Evolutionary conservation across 805 yeast species (phyloP), one percentile per base, ranked within the genome.

Genomic region (Priceomyces castillae): DNA sequence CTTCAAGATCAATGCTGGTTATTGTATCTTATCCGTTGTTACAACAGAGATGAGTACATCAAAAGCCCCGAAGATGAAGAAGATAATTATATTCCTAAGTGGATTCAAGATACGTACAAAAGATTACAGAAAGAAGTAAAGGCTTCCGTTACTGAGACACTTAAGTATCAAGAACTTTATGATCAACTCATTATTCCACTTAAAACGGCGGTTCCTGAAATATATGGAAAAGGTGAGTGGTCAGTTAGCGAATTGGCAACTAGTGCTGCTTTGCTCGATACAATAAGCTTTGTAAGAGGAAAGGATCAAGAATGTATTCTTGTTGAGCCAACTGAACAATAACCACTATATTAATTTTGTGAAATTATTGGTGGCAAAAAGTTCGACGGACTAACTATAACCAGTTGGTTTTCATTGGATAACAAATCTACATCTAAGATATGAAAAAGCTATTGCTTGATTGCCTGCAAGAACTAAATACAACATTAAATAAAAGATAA

Each of bases 21-120:
- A 16, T 59, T 86, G 31, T 86, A 84, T 79, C 65, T 85, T 19
- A 77, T 85, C 28, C 70, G 89, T 51, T 74, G 78, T 44, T 65
- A 70, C 44, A 84, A 82, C 56, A 67, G 65, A 36, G 51, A 57
- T 3, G 60, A 56, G 12, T 68, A 71, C 43, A 43, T 41, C 6
- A 56, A 52, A 7, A 60, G 51, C 22, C 59, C 58, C 15, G 55
- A 56, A 7, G 74, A 67, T 18, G 59, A 49, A 25, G 74, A 67
- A 46, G 56, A 57, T 16, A 59, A 64, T 30, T 60, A 57, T 31
- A 61, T 78, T 14, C 86, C 88, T 0, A 65, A 68, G 2, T 83
- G 84, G 73, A 71, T 84, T 15, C 49, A 52, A 14, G 54, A 58
- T 2, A 58, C 62, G 5, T 80, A 76, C 46, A 56, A 57, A 10